Conservation (phyloP, 2,329 filamentous ascomycete genomes). For the Verruconis gallopava region DNA sequence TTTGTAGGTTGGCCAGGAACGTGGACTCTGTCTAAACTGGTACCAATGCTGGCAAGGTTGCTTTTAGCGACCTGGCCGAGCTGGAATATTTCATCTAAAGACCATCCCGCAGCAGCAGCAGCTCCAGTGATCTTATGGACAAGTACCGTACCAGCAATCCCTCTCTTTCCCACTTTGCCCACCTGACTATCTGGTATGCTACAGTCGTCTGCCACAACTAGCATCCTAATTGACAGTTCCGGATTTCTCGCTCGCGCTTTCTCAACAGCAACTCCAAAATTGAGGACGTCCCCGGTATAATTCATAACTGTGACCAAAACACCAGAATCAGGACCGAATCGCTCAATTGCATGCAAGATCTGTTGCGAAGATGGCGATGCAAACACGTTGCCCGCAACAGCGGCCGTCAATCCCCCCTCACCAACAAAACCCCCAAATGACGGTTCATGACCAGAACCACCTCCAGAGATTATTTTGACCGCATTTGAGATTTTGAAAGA, state of each 20-base stretch:
- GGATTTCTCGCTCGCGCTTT: conserved; percentile 73
- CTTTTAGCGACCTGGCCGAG: no score
- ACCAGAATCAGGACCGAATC: no score
- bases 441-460: no score
- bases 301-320: conserved; percentile 88
- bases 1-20: no score
- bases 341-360: conserved; percentile 51
- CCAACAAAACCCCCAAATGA: no score
- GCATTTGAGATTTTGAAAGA: no score
- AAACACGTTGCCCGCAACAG: conserved; percentile 17
- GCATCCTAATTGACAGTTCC: conserved; percentile 72
- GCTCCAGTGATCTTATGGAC: conserved; percentile 87
- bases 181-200: conserved; percentile 69
- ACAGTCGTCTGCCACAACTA: conserved; percentile 83
- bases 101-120: no score
- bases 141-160: conserved; percentile 81
- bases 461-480: no score
- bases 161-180: conserved; percentile 84
- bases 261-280: conserved; percentile 87
- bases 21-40: no score
- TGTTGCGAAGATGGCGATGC: conserved; percentile 15
- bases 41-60: no score
- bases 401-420: no score
- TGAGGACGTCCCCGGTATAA: conserved; percentile 67
- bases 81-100: no score